Percentiles rank a stretch among this genome's conserved stretches.
Evolutionary conservation across 2,329 filamentous ascomycete genomes (phyloP).

Genomic region (Blumeria graminis): DNA sequence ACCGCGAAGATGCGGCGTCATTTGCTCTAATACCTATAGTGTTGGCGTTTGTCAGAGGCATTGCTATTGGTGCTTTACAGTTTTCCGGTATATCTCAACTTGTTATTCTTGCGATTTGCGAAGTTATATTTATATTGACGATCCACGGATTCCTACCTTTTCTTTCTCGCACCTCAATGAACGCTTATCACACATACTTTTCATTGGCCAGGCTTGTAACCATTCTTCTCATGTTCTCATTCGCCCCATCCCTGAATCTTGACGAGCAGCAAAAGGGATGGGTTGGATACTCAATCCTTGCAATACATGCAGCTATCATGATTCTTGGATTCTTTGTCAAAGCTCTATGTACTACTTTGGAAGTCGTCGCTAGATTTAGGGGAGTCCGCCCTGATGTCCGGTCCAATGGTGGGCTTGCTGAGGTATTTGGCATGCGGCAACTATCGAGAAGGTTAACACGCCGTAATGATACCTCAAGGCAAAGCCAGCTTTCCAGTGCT

Average conservation of each 20-base stretch:
- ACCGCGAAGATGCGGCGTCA: slow-evolving; percentile 73
- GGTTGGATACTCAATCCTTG: slow-evolving; percentile 79
- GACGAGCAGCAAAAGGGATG: slow-evolving; percentile 64
- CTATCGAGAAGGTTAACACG: slow-evolving; percentile 48
- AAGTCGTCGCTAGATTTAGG: slow-evolving; percentile 63
- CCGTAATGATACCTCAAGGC: slow-evolving; percentile 38
- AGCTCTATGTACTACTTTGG: slow-evolving; percentile 69
- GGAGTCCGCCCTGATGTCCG: slow-evolving; percentile 48
- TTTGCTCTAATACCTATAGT: slow-evolving; percentile 76
- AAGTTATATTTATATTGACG: slow-evolving; percentile 72
- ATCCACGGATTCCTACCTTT: slow-evolving; percentile 80
- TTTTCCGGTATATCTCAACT: slow-evolving; percentile 83
- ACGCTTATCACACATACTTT: slow-evolving; percentile 77
- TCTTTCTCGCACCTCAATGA: slow-evolving; percentile 84
- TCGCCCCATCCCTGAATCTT: slow-evolving; percentile 62
- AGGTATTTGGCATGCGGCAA: slow-evolving; percentile 80
- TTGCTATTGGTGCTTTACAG: slow-evolving; percentile 82
- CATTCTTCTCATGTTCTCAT: slow-evolving; percentile 54
- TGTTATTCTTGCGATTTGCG: slow-evolving; percentile 76
- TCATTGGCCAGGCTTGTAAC: slow-evolving; percentile 52
- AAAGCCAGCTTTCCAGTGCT: slow-evolving; percentile 61
- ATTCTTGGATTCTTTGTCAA: slow-evolving; percentile 87
- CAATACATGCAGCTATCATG: slow-evolving; percentile 65
- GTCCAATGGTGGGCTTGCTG: slow-evolving; percentile 60
- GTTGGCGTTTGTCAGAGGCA: slow-evolving; percentile 62